Conservation (phyloP, 495 filamentous ascomycete genomes). For the Talaromyces stipitatus region DNA sequence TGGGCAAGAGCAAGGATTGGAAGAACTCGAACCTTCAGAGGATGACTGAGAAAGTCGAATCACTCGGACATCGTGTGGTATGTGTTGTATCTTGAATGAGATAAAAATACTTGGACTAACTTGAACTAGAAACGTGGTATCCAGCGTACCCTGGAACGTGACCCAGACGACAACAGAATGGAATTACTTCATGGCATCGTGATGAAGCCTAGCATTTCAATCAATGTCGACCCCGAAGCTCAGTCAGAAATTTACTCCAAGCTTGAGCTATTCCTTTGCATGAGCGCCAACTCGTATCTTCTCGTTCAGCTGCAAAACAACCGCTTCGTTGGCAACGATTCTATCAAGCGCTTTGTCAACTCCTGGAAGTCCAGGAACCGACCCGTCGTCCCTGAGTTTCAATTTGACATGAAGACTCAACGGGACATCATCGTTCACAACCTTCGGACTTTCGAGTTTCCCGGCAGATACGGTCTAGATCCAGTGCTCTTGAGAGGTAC, state of each 20-base stretch:
- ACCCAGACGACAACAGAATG: slow-evolving; percentile 2
- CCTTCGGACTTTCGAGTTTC: slow-evolving; percentile 40
- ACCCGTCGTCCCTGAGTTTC: slow-evolving; percentile 46
- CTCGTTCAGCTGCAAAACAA: slow-evolving; percentile 35
- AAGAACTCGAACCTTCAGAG: not conserved
- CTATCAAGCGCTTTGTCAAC: slow-evolving; percentile 37
- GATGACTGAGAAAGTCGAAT: not conserved
- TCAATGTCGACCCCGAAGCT: slow-evolving; percentile 35
- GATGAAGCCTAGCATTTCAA: slow-evolving; percentile 20
- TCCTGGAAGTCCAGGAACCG: slow-evolving; percentile 44
- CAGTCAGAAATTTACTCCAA: slow-evolving; percentile 49
- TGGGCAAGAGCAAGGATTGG: slow-evolving; percentile 4
- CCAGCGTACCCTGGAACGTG: not conserved
- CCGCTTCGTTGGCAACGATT: slow-evolving; percentile 37
- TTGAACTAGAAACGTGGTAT: not conserved
- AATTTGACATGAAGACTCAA: slow-evolving; percentile 51
- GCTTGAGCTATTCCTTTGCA: slow-evolving; percentile 47
- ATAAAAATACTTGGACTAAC: not conserved
- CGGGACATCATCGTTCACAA: slow-evolving; percentile 43
- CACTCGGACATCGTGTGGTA: slow-evolving; percentile 1
- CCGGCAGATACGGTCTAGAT: slow-evolving; percentile 31
- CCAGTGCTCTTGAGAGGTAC: slow-evolving; percentile 36
- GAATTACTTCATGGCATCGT: slow-evolving; percentile 8
- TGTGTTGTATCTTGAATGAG: not conserved
- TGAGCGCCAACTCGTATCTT: slow-evolving; percentile 44